Evolutionary conservation across 345 rosid species (phyloP), one percentile per base, ranked within the genome.

Genomic region (Moringa oleifera): DNA sequence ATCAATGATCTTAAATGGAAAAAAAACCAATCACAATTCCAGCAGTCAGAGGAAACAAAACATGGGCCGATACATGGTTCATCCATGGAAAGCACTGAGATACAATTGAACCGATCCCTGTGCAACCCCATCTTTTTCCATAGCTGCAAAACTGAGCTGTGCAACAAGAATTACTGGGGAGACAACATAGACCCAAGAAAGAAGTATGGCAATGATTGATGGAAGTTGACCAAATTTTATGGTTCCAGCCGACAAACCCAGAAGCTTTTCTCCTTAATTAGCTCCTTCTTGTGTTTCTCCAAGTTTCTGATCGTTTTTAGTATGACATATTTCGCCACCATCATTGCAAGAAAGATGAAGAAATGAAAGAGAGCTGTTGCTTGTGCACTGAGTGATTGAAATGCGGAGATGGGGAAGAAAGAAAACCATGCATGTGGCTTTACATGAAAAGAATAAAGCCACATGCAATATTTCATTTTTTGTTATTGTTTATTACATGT

Each of bases 231-330:
- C 98, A 10, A 88, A 85, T 71, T 69, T 85, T 67, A 87, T 77
- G 6, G 95, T 92, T 64, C 87, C 84, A 37, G 93, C 89, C 8
- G 97, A 97, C 54, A 92, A 83, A 55, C 91, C 91, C 96, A 92
- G 70, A 89, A 92, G 71, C 73, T 87, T 72, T 82, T 87, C 61
- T 74, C 79, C 6, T 71, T 61, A n/a, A n/a, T n/a, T n/a, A 0
- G 22, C 61, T n/a, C 63, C 49, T 53, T 62, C 58, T 8, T 53
- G 70, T 22, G 73, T 46, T 23, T 18, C 60, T 64, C 53, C 47
- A 50, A 64, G 61, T 25, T 53, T 55, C 65, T 65, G 52, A 20
- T 47, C 6, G 6, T 66, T 25, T 55, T 21, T 54, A 51, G 68
- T 58, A 63, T 53, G 58, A 59, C 58, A 73, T 31, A n/a, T n/a